Evolutionary conservation across 768 basidiomycete genomes (phyloP).

Genomic region (Suillus alpinus): DNA sequence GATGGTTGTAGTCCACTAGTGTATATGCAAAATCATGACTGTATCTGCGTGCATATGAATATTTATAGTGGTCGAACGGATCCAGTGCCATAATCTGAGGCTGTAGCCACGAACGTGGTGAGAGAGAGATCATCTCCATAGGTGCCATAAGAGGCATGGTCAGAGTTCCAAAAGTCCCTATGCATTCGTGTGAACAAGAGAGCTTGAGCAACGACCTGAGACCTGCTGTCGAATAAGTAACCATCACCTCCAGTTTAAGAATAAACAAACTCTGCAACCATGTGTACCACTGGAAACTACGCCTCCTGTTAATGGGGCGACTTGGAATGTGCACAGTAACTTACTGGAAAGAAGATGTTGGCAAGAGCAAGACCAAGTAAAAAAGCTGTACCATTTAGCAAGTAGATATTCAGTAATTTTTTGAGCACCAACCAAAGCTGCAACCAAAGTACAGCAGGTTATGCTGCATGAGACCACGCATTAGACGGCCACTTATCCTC

Average conservation of each 20-base stretch:
- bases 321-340: too few species aligned
- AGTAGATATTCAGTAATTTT: neutral
- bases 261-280: neutral
- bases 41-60: too few species aligned
- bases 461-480: too few species aligned
- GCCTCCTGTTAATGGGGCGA: neutral
- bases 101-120: neutral
- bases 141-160: neutral
- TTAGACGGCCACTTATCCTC: too few species aligned
- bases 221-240: too few species aligned
- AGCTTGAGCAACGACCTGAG: neutral
- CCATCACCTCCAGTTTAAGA: too few species aligned
- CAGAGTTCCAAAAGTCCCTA: neutral
- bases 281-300: neutral
- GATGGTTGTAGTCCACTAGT: too few species aligned
- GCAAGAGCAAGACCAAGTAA: neutral
- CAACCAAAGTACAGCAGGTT: too few species aligned
- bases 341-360: neutral
- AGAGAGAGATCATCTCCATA: neutral
- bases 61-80: too few species aligned
- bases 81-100: neutral
- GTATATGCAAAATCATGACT: too few species aligned
- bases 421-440: too few species aligned
- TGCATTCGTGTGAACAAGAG: neutral
- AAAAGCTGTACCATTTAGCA: neutral